Evolutionary conservation across 2,329 filamentous ascomycete species (phyloP), one percentile per base, ranked within the genome.

Genomic region (Scedosporium boydii): DNA sequence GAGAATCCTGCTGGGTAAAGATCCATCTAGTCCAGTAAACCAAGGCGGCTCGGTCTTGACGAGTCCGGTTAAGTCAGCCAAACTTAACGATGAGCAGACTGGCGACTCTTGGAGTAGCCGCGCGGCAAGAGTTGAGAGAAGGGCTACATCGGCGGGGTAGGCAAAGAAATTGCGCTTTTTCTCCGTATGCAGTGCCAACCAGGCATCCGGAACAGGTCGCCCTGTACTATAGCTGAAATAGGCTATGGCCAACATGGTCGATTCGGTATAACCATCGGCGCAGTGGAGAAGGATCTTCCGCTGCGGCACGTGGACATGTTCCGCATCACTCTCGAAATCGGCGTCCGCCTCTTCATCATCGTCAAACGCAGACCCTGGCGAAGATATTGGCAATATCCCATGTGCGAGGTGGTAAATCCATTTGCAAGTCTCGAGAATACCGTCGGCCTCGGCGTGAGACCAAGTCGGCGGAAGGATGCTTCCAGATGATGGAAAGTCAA

Each of bases 161-260:
- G 95, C 92, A 71, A 99, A 99, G 77, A 98, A 97, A 71, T 99
- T 98, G 64, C 95, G 89, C 62, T 85, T 81, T 73, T 89, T 91
- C 12, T 86, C 82, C 10, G 87, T 87, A 72, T 99, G 95, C 58
- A 99, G 79, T 64, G 86, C 82, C 9, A 98, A 80, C 93, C 93
- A 98, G 7, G 95, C 93, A 62, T 92, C 86, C 29, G 93, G 89
- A 0, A 93, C 83, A 0, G 93, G 83, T 10, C 86, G 80, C 6
- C 91, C 91, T 65, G 95, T 91, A 61, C 90, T 91, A 74, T 92
- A 99, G 82, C 96, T 96, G 72, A 88, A 91, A 74, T 99, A 99
- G 9, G 93, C 91, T 46, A 99, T 85, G 1, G 85, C 91, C 18
- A 99, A 81, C 73, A 99, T 82, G 1, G 92, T 92, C 1, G 90